Evolutionary conservation across 2,329 filamentous ascomycete species (phyloP), one percentile per base, ranked within the genome.

Genomic region (Bipolaris bicolor): DNA sequence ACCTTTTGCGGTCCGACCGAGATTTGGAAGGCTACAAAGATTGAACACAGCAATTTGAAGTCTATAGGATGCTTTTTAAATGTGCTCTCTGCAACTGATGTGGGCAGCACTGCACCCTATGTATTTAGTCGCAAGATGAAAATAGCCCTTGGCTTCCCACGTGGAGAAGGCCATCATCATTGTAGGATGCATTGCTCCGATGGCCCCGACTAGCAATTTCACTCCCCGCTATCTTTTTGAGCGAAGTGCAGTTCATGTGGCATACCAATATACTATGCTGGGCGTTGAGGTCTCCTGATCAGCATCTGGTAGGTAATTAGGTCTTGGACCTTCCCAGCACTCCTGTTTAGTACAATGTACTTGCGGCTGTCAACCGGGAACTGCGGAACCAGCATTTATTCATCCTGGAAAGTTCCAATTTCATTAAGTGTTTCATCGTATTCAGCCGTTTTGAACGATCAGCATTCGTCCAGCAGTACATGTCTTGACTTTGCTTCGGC

Each of bases 401-500:
- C 26, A 29, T 29, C 7, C 26, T 29, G 9, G 10, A 10, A 3
- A 29, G 3, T 10, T 29, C 9, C 26, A 11, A 7, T 10, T 29
- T 44, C 33, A 49, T 26, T 37, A 18, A 31, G 40, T n/a, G 13
- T 22, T 22, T 26, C 34, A 31, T 31, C 10, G 1, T 31, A 31
- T 31, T 13, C 10, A 31, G n/a, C 16, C 10, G 5, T 34, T 22
- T 13, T 24, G 13, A 37, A 15, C 3, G 29, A 31, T 37, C n/a
- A 24, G 37, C 26, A 57, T 52, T 57, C 13, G 29, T 43, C 29
- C 9, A 47, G 53, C 43, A 57, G 49, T 43, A 43, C 11, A 48
- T 40, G 44, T 53, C 49, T 57, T 60, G 57, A 49, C 53, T 24
- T 37, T 39, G n/a, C 29, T 45, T 52, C 60, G 60, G 60, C 58